phyloP scores from a whole-genome alignment of 306 rosid genomes.

The Casuarina glauca region DNA sequence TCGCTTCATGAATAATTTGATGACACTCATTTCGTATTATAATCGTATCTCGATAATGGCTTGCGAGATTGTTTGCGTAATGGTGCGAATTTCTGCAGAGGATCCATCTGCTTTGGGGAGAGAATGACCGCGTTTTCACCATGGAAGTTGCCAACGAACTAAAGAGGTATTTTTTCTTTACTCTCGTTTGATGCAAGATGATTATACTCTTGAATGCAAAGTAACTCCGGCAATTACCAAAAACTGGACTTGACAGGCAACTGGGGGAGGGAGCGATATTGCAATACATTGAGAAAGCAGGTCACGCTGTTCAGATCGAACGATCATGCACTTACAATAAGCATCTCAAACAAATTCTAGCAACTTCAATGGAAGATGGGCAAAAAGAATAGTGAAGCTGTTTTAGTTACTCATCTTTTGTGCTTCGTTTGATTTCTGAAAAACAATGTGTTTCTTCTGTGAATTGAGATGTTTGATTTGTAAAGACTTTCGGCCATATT shows the following conservation, averaged over 20 bases:
- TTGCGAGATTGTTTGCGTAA: too few relatives aligned
- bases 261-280: slow-evolving; percentile 16
- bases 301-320: slow-evolving; percentile 28
- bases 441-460: not conserved
- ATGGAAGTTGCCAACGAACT: slow-evolving; percentile 21
- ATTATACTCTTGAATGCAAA: too few relatives aligned
- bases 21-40: too few relatives aligned
- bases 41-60: too few relatives aligned
- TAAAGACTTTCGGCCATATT: not conserved
- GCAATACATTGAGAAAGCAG: slow-evolving; percentile 26
- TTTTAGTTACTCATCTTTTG: not conserved
- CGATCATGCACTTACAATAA: slow-evolving; percentile 22
- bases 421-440: not conserved
- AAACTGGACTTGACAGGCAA: not conserved
- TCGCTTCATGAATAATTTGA: too few relatives aligned
- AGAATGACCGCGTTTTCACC: slow-evolving; percentile 29
- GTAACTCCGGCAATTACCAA: too few relatives aligned
- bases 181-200: too few relatives aligned
- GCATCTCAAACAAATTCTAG: slow-evolving; percentile 20
- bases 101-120: slow-evolving; percentile 31
- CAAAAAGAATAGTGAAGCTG: not conserved
- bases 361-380: not conserved
- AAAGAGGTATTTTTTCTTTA: slow-evolving; percentile 10
- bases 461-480: not conserved
- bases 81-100: slow-evolving; percentile 13